A percentile compares a stretch with the other conserved stretches of the same genome.
Evolutionary conservation across 1,284 basidiomycete species (phyloP).

Genomic region (Trichosporon inkin): DNA sequence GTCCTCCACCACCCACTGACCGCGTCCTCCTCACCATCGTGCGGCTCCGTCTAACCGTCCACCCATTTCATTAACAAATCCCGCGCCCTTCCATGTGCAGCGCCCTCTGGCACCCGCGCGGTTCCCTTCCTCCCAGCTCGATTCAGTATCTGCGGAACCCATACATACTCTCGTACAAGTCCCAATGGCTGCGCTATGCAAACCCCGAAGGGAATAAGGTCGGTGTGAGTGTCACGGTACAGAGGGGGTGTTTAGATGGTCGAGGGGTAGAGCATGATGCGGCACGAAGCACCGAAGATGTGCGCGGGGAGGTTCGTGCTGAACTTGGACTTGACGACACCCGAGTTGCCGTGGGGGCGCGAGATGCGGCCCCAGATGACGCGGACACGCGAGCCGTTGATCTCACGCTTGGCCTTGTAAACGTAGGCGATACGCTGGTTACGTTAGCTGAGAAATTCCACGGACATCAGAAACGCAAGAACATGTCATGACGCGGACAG

Average conservation of each 20-base stretch:
- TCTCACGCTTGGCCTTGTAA: constrained; percentile 90
- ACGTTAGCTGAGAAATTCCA: no score
- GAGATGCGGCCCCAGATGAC: constrained; percentile 97
- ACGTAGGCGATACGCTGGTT: constrained; percentile 90
- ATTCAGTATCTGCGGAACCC: constrained; percentile 21
- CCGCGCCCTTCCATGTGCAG: no score
- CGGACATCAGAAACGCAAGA: no score
- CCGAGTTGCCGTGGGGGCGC: constrained; percentile 87
- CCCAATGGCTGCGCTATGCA: constrained; percentile 27
- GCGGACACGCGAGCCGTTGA: constrained; percentile 86
- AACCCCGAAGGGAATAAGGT: constrained; percentile 1
- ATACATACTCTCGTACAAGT: constrained; percentile 29
- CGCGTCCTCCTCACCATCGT: no score
- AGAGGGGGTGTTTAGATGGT: constrained; percentile 44
- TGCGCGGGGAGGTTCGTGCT: constrained; percentile 91
- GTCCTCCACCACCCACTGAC: no score
- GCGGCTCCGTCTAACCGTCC: no score
- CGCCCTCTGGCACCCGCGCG: not conserved
- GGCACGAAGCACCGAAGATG: constrained; percentile 89
- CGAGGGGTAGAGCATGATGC: constrained; percentile 60
- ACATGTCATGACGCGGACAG: no score
- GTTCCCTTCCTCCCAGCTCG: not conserved
- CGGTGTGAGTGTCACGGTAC: constrained; percentile 5
- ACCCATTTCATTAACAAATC: no score
- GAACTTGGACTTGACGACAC: constrained; percentile 98